A percentile compares a stretch with the other conserved stretches of the same genome.
Conservation (phyloP, 2,329 filamentous ascomycete species). For the Xylariaceae sp. region DNA sequence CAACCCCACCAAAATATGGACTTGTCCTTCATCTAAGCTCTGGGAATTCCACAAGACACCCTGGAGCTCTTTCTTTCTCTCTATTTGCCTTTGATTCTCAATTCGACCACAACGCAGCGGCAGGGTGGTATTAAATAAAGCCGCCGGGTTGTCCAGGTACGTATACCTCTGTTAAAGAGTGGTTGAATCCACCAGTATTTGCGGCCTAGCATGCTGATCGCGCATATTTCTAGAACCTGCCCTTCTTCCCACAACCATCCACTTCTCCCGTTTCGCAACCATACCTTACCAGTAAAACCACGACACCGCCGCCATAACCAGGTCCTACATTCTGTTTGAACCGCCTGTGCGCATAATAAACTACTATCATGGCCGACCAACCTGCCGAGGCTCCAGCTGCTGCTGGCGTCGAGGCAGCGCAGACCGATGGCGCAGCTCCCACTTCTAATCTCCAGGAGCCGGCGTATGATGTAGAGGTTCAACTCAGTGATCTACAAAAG, state of each 20-base stretch:
- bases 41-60: slow-evolving; percentile 3
- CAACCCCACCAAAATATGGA: slow-evolving; percentile 27
- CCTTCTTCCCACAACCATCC: background rate
- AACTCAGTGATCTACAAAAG: slow-evolving; percentile 85
- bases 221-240: background rate
- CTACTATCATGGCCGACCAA: slow-evolving; percentile 34
- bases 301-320: background rate
- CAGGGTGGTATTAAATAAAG: background rate
- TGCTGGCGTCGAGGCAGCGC: slow-evolving; percentile 41
- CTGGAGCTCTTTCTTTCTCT: slow-evolving; percentile 4
- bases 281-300: background rate
- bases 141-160: background rate
- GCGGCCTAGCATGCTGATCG: background rate
- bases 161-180: background rate
- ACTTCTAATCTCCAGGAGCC: slow-evolving; percentile 68
- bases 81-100: background rate
- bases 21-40: slow-evolving; percentile 3
- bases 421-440: slow-evolving; percentile 47
- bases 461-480: slow-evolving; percentile 89
- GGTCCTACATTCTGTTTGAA: background rate
- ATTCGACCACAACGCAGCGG: background rate
- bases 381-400: slow-evolving; percentile 19
- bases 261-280: background rate
- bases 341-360: background rate
- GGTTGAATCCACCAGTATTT: background rate